Conservation (phyloP, 805 yeast species). For the Pichia manshurica region DNA sequence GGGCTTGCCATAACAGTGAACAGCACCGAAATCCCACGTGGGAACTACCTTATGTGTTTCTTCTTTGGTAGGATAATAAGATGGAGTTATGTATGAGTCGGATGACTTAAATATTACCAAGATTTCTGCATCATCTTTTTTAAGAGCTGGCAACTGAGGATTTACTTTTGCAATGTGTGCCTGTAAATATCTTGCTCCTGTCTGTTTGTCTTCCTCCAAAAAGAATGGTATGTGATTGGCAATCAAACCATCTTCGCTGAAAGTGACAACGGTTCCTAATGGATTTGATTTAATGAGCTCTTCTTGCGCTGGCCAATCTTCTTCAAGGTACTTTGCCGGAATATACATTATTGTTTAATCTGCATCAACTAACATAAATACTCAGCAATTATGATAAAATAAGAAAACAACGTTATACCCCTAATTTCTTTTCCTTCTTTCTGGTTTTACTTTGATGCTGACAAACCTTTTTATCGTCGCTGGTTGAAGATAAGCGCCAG, state of each 20-base stretch:
- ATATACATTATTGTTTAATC: conserved; percentile 25
- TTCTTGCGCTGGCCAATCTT: conserved; percentile 34
- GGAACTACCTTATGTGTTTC: conserved; percentile 60
- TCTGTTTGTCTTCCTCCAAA: conserved; percentile 29
- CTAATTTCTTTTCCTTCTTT: too few relatives aligned
- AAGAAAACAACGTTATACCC: too few relatives aligned
- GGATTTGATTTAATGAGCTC: conserved; percentile 43
- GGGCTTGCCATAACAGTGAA: conserved; percentile 51
- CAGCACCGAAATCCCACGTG: conserved; percentile 60
- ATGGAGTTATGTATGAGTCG: conserved; percentile 51
- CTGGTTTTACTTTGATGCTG: too few relatives aligned
- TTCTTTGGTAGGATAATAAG: conserved; percentile 52
- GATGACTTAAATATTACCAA: conserved; percentile 48
- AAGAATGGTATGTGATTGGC: conserved; percentile 57
- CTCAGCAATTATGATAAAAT: too few relatives aligned
- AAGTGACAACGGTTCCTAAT: conserved; percentile 45
- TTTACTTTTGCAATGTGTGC: conserved; percentile 53
- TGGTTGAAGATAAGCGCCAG: too few relatives aligned
- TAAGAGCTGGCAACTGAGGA: conserved; percentile 42
- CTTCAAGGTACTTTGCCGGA: conserved; percentile 24
- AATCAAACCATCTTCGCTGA: conserved; percentile 33
- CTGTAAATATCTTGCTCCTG: conserved; percentile 31
- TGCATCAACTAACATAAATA: too few relatives aligned
- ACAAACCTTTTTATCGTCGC: too few relatives aligned
- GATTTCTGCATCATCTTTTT: conserved; percentile 32